Evolutionary conservation across 352 stramenopile genomes (phyloP).

Genomic region (Pythium guiyangense): DNA sequence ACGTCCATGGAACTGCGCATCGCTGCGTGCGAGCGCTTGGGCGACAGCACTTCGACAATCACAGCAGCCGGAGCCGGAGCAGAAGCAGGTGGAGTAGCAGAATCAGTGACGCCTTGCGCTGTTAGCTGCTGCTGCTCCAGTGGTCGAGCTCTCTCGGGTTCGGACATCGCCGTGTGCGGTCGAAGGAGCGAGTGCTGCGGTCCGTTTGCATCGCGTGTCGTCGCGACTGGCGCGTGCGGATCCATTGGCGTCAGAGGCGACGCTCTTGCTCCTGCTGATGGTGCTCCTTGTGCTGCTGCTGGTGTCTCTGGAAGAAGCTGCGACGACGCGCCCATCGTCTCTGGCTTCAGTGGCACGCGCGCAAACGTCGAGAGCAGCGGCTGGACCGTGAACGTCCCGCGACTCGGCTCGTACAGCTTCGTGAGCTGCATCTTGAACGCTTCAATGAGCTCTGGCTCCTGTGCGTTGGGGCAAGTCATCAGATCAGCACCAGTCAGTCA

Average conservation of each 20-base stretch:
- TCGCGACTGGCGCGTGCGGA: too few species aligned
- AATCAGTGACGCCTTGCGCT: neutral
- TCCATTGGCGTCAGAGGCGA: too few species aligned
- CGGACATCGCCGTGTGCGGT: neutral
- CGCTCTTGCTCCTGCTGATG: neutral
- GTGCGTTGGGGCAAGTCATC: neutral
- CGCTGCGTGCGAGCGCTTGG: neutral
- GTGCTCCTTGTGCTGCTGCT: neutral
- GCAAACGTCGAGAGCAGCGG: constrained; percentile 43
- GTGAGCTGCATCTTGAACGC: constrained; percentile 51
- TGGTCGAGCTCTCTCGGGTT: too few species aligned
- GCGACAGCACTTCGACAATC: constrained; percentile 10
- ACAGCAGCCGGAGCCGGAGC: neutral
- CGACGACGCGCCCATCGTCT: neutral
- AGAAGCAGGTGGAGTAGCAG: neutral
- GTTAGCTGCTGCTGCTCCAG: neutral
- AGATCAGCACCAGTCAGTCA: neutral
- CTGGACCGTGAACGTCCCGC: constrained; percentile 59
- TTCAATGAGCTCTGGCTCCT: constrained; percentile 55
- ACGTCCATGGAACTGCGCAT: neutral
- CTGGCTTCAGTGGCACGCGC: constrained; percentile 5
- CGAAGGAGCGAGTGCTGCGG: constrained; percentile 2
- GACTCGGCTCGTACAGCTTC: constrained; percentile 58
- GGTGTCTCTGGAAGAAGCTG: neutral
- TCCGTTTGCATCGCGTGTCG: too few species aligned